These are phyloP conservation scores for Physaria fendleri DNA, from an alignment of 345 rosid genomes.

Conservation along the genomic window DNA sequence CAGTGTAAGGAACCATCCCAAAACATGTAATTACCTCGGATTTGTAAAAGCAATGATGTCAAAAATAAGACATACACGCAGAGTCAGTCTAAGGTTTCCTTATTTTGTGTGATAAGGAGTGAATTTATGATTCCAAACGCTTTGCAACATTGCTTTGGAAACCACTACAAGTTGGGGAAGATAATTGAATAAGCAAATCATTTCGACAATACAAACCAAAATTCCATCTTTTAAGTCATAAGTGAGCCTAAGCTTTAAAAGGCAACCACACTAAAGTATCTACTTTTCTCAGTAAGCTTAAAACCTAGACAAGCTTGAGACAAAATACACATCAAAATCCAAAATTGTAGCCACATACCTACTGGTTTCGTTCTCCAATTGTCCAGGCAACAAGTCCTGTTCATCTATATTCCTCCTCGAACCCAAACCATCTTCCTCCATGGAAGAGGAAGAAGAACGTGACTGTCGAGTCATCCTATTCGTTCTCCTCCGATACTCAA, in stretches of 20 bases:
- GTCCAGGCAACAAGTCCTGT: constrained; percentile 60
- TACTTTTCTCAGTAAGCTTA: too few relatives aligned
- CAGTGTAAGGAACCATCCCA: not conserved
- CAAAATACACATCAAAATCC: not conserved
- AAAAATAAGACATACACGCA: not conserved
- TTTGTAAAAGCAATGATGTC: constrained; percentile 3
- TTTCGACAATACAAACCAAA: constrained; percentile 3
- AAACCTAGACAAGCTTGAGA: not conserved
- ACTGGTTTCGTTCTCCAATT: constrained; percentile 50
- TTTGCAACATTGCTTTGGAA: too few relatives aligned
- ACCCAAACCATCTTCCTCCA: constrained; percentile 45
- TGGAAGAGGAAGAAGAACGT: constrained; percentile 27
- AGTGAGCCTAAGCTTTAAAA: too few relatives aligned
- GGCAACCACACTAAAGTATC: not conserved
- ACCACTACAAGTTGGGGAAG: too few relatives aligned
- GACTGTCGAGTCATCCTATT: constrained; percentile 39
- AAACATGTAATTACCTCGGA: not conserved
- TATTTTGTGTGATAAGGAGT: not conserved
- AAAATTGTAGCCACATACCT: constrained; percentile 37
- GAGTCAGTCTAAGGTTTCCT: not conserved
- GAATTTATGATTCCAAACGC: too few relatives aligned
- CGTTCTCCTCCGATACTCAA: constrained; percentile 78
- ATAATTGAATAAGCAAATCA: not conserved
- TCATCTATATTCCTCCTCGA: constrained; percentile 41
- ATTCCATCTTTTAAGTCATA: not conserved